These are phyloP conservation scores for Geosmithia morbida DNA, from an alignment of 2,329 filamentous ascomycete genomes.

Conservation along the genomic window DNA sequence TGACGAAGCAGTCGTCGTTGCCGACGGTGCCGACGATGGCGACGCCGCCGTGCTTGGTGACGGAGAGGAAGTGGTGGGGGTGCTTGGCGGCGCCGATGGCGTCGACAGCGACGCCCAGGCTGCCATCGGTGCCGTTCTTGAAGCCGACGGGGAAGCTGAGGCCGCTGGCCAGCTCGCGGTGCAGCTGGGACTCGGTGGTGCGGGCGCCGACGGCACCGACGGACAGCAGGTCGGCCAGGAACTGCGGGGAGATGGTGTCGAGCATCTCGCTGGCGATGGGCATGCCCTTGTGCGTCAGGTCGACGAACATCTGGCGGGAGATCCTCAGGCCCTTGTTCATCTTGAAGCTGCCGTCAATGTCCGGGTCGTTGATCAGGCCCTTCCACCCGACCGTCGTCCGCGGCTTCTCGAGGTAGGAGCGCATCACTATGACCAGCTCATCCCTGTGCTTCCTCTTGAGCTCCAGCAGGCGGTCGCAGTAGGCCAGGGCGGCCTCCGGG, in stretches of 20 bases:
- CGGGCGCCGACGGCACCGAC: constrained; percentile 90
- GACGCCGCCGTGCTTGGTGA: constrained; percentile 90
- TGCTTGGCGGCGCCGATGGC: constrained; percentile 87
- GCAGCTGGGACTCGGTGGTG: constrained; percentile 90
- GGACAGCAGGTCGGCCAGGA: constrained; percentile 80
- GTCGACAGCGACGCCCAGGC: constrained; percentile 79
- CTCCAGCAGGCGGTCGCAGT: constrained; percentile 71
- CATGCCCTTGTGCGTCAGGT: constrained; percentile 85
- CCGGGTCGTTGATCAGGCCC: constrained; percentile 94
- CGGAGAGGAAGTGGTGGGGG: constrained; percentile 91
- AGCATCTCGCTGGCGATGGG: constrained; percentile 96
- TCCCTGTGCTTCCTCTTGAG: constrained; percentile 80
- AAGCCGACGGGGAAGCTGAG: constrained; percentile 96
- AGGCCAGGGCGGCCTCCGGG: constrained; percentile 76
- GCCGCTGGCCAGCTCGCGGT: constrained; percentile 86
- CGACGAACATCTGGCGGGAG: constrained; percentile 81
- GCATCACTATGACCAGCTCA: constrained; percentile 92
- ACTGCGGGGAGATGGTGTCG: constrained; percentile 95
- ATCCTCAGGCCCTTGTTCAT: constrained; percentile 94
- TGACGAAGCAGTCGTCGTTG: constrained; percentile 95
- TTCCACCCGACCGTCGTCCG: constrained; percentile 98
- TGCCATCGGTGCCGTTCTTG: constrained; percentile 98
- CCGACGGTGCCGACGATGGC: constrained; percentile 89
- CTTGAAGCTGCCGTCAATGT: constrained; percentile 96
- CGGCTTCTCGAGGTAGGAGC: constrained; percentile 96